A percentile compares a stretch with the other conserved stretches of the same genome.
Conservation (phyloP, 257 asterid genomes). For the Gentiana macrophylla region DNA sequence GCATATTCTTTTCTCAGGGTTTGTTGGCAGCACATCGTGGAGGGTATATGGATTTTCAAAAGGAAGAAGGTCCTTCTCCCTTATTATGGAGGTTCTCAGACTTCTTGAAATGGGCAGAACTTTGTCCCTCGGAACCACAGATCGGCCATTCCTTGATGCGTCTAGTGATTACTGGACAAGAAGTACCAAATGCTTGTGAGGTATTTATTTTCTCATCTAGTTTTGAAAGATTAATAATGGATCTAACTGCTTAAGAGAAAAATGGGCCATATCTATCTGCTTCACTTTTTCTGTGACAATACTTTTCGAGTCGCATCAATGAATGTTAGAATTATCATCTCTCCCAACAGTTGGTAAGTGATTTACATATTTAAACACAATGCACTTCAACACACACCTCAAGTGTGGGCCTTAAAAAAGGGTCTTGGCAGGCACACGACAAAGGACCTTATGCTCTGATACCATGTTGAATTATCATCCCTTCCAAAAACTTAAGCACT, state of each 20-base stretch:
- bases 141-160: constrained; percentile 95
- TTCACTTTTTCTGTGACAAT: too few species aligned
- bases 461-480: too few species aligned
- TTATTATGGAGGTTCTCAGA: constrained; percentile 94
- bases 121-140: constrained; percentile 93
- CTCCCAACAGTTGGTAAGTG: too few species aligned
- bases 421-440: too few species aligned
- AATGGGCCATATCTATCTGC: background rate
- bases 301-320: background rate
- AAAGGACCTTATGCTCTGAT: too few species aligned
- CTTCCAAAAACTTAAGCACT: too few species aligned
- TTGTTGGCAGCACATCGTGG: constrained; percentile 99
- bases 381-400: too few species aligned
- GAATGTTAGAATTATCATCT: background rate
- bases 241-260: background rate
- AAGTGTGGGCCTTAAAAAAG: too few species aligned
- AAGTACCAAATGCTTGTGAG: constrained; percentile 98
- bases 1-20: constrained; percentile 42
- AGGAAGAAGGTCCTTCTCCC: constrained; percentile 99
- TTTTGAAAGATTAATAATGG: background rate
- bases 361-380: too few species aligned
- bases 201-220: constrained; percentile 25
- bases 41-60: constrained; percentile 96
- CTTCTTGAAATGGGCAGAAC: constrained; percentile 97
- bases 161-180: constrained; percentile 95